Conservation (phyloP, 495 filamentous ascomycete species). For the Neurospora sp. region DNA sequence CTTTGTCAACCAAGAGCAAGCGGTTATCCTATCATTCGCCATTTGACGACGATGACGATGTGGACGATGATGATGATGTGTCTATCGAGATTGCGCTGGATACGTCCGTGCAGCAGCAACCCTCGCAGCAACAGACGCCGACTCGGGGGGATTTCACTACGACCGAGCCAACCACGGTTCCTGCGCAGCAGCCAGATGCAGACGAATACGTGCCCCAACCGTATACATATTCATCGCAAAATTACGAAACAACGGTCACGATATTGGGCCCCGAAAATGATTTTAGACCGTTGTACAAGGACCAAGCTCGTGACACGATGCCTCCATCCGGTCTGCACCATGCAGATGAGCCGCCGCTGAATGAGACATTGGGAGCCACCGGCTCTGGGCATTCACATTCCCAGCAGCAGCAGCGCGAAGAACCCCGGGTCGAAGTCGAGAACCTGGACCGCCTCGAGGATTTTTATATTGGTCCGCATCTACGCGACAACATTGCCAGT, state of each 20-base stretch:
- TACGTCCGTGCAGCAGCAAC: slow-evolving; percentile 12
- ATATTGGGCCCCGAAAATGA: slow-evolving; percentile 32
- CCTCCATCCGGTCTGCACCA: slow-evolving; percentile 11
- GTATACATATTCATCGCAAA: slow-evolving; percentile 20
- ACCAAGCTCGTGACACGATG: slow-evolving; percentile 16
- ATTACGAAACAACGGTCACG: slow-evolving; percentile 33
- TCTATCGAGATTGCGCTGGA: slow-evolving; percentile 34
- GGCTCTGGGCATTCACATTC: slow-evolving; percentile 1
- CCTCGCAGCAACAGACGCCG: slow-evolving; percentile 21
- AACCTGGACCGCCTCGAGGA: slow-evolving; percentile 21
- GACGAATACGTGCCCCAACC: slow-evolving; percentile 32
- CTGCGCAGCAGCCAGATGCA: slow-evolving; percentile 13
- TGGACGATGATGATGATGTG: slow-evolving; percentile 25
- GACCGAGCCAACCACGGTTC: slow-evolving; percentile 3
- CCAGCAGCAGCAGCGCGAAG: not conserved
- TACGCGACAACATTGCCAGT: slow-evolving; percentile 22
- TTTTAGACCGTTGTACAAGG: slow-evolving; percentile 25
- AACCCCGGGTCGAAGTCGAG: slow-evolving; percentile 7
- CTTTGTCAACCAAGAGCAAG: slow-evolving; percentile 8
- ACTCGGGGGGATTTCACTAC: slow-evolving; percentile 15
- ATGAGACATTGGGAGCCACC: slow-evolving; percentile 3
- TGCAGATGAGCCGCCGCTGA: slow-evolving; percentile 10
- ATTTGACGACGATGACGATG: slow-evolving; percentile 28
- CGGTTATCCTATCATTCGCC: slow-evolving; percentile 31
- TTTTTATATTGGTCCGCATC: slow-evolving; percentile 23